phyloP scores from a whole-genome alignment of 2,329 filamentous ascomycete genomes.

The Colletotrichum sansevieriae region DNA sequence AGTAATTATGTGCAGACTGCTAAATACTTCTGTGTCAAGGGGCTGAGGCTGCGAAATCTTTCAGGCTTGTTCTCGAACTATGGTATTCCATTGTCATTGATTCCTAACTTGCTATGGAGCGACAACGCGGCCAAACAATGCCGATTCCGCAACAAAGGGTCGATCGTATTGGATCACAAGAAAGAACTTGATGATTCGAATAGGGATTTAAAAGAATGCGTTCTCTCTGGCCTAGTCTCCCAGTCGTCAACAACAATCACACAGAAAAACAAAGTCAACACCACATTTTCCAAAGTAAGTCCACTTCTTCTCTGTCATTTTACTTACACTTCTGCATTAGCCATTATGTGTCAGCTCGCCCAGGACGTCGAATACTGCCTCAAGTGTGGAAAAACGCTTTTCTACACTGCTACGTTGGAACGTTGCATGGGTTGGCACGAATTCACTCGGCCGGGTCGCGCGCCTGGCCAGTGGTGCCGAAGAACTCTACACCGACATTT shows the following conservation, averaged over 20 bases:
- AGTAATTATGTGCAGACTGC: too few species aligned
- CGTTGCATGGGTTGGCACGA: slow-evolving; percentile 4
- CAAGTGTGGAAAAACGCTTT: neutral
- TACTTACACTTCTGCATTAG: neutral
- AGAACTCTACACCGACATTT: slow-evolving; percentile 8
- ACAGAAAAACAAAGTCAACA: too few species aligned
- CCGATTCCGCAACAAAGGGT: too few species aligned
- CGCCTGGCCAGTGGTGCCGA: slow-evolving; percentile 5
- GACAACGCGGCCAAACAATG: too few species aligned
- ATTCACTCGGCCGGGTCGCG: neutral
- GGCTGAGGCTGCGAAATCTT: too few species aligned
- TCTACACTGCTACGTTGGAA: slow-evolving; percentile 1
- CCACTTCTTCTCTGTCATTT: neutral
- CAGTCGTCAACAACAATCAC: neutral
- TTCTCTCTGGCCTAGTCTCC: neutral
- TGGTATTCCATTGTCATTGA: too few species aligned
- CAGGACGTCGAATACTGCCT: slow-evolving; percentile 10
- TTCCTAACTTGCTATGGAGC: too few species aligned
- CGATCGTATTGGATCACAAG: too few species aligned
- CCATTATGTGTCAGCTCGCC: neutral
- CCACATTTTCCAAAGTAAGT: neutral
- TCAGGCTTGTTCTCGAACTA: too few species aligned
- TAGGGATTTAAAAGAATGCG: neutral
- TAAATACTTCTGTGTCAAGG: too few species aligned
- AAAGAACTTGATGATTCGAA: too few species aligned